Percentiles rank a stretch among this genome's conserved stretches.
Evolutionary conservation across 2,329 filamentous ascomycete species (phyloP).

Genomic region (Cadophora sp.): DNA sequence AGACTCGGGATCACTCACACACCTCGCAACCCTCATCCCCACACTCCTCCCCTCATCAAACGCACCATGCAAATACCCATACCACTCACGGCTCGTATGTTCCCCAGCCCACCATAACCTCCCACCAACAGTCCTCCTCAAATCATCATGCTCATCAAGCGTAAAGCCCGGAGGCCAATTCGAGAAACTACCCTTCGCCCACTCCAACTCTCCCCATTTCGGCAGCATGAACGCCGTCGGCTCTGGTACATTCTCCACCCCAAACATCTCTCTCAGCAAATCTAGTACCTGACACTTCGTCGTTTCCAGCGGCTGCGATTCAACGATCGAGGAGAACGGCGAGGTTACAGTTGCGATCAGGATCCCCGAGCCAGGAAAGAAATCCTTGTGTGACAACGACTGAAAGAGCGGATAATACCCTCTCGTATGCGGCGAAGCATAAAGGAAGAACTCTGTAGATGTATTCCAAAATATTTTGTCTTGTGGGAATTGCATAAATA

Average conservation of each 20-base stretch:
- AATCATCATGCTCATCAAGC: conserved; percentile 70
- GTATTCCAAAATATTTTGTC: conserved; percentile 69
- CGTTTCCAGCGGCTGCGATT: conserved; percentile 63
- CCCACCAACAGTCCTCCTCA: conserved; percentile 67
- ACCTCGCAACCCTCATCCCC: conserved; percentile 8
- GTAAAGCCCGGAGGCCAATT: conserved; percentile 72
- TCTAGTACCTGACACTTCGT: conserved; percentile 49
- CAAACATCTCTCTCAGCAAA: conserved; percentile 53
- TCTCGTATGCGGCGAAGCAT: conserved; percentile 28
- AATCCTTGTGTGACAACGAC: conserved; percentile 62
- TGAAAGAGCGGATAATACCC: conserved; percentile 67
- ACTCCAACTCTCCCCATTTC: conserved; percentile 54
- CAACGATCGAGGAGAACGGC: conserved; percentile 61
- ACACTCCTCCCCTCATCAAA: conserved; percentile 37
- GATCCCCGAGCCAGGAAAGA: conserved; percentile 67
- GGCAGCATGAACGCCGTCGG: conserved; percentile 60
- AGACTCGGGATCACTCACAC: not conserved
- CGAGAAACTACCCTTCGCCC: conserved; percentile 67
- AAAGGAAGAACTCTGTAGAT: conserved; percentile 53
- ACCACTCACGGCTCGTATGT: conserved; percentile 67
- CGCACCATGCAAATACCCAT: conserved; percentile 66
- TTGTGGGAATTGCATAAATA: conserved; percentile 68
- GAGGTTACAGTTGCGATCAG: conserved; percentile 69
- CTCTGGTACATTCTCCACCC: conserved; percentile 53
- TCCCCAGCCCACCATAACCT: conserved; percentile 70